Evolutionary conservation across 169 alveolate species (phyloP).

Genomic region (Miamiensis avidus): DNA sequence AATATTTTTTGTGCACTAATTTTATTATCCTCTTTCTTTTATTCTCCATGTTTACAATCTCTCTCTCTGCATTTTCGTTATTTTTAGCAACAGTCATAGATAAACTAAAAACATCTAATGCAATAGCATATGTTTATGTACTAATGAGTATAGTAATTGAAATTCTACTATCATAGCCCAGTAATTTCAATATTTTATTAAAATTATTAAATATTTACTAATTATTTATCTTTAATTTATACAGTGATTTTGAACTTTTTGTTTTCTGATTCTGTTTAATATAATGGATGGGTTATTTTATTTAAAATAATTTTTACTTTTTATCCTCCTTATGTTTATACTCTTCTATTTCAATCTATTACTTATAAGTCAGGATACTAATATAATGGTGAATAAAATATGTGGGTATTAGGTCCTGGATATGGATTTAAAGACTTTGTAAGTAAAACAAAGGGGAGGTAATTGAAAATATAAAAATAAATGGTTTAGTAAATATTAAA

Average conservation of each 20-base stretch:
- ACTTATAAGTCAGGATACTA: conserved; percentile 42
- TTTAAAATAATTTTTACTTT: conserved; percentile 13
- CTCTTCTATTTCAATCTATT: conserved; percentile 41
- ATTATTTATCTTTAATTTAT: too few species aligned
- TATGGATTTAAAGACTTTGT: conserved; percentile 24
- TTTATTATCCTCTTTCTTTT: conserved; percentile 24
- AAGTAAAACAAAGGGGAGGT: conserved; percentile 24
- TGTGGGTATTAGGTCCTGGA: conserved; percentile 51
- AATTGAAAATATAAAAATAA: too few species aligned
- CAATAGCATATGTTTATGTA: conserved; percentile 47
- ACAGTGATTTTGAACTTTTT: background rate
- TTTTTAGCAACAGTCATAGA: conserved; percentile 38
- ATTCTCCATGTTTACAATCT: conserved; percentile 33
- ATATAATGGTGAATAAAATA: conserved; percentile 23
- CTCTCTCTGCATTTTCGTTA: conserved; percentile 44
- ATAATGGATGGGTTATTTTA: conserved; percentile 37
- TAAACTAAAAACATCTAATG: conserved; percentile 35
- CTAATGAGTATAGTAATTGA: conserved; percentile 44
- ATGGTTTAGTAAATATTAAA: too few species aligned
- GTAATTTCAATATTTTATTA: too few species aligned
- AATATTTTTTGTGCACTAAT: conserved; percentile 44
- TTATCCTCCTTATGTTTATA: conserved; percentile 55
- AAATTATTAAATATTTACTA: too few species aligned
- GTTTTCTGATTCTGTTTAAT: conserved; percentile 22
- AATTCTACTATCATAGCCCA: conserved; percentile 20